Conservation (phyloP, 2,329 filamentous ascomycete genomes). For the Botrytis squamosa region DNA sequence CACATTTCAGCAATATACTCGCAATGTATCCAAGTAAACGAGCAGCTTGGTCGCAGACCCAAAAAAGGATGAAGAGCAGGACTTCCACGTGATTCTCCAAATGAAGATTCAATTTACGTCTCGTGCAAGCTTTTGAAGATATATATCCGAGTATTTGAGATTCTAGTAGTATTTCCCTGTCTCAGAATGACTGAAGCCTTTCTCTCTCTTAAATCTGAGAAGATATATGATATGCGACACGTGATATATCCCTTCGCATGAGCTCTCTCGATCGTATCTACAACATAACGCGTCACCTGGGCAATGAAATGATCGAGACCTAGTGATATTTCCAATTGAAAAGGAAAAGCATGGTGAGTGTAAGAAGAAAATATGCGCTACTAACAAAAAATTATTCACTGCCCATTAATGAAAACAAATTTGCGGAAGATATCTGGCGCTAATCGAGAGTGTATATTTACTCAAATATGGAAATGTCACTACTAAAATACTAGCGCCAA, state of each 20-base stretch:
- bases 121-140: neutral
- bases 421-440: neutral
- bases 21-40: neutral
- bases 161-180: neutral
- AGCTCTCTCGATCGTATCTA: neutral
- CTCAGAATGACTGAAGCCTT: neutral
- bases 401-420: neutral
- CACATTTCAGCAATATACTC: neutral
- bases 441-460: neutral
- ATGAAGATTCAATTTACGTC: neutral
- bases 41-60: neutral
- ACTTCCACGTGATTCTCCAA: neutral
- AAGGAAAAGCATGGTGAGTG: fast-evolving
- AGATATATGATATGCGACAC: neutral
- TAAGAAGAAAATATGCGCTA: too few species aligned
- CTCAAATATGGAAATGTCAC: fast-evolving
- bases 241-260: neutral
- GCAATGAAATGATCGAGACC: neutral
- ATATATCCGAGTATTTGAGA: neutral
- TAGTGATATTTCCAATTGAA: neutral
- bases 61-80: neutral
- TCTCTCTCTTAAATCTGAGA: neutral
- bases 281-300: neutral
- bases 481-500: neutral
- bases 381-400: too few species aligned